phyloP scores from a whole-genome alignment of 805 yeast genomes.

The Saccharomycopsis oosterbeekiorum region DNA sequence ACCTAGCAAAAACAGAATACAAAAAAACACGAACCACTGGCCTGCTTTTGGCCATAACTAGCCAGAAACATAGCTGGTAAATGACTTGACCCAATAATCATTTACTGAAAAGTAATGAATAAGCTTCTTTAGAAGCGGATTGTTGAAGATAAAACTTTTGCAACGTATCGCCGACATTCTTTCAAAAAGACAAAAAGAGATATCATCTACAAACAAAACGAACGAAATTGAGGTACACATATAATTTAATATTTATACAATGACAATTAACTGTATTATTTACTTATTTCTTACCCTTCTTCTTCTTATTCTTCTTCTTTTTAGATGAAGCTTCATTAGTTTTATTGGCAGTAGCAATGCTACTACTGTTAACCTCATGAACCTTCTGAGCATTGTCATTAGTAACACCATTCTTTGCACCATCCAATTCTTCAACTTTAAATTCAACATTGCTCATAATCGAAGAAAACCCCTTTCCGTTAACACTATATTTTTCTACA shows the following conservation, averaged over 20 bases:
- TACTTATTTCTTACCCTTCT: constrained; percentile 22
- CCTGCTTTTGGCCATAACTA: too few relatives aligned
- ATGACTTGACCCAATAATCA: too few relatives aligned
- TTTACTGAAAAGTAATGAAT: too few relatives aligned
- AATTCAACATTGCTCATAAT: constrained; percentile 19
- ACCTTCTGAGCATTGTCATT: constrained; percentile 17
- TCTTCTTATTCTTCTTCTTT: constrained; percentile 23
- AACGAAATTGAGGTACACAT: not conserved
- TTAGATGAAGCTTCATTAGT: constrained; percentile 11
- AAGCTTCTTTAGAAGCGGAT: too few relatives aligned
- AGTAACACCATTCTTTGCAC: not conserved
- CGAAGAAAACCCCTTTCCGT: constrained; percentile 17
- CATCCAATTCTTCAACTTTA: constrained; percentile 1
- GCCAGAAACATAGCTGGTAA: too few relatives aligned
- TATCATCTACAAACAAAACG: not conserved
- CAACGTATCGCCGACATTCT: not conserved
- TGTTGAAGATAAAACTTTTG: too few relatives aligned
- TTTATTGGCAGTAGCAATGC: constrained; percentile 15
- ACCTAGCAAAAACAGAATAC: too few relatives aligned
- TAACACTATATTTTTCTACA: constrained; percentile 11
- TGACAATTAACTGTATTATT: not conserved
- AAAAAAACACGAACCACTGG: too few relatives aligned
- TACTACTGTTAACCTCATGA: constrained; percentile 21
- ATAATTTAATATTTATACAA: too few relatives aligned
- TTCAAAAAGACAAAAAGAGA: not conserved